Evolutionary conservation across 108 stramenopile genomes (phyloP), one percentile per base, ranked within the genome.

Genomic region (Stephanodiscus minutulus): DNA sequence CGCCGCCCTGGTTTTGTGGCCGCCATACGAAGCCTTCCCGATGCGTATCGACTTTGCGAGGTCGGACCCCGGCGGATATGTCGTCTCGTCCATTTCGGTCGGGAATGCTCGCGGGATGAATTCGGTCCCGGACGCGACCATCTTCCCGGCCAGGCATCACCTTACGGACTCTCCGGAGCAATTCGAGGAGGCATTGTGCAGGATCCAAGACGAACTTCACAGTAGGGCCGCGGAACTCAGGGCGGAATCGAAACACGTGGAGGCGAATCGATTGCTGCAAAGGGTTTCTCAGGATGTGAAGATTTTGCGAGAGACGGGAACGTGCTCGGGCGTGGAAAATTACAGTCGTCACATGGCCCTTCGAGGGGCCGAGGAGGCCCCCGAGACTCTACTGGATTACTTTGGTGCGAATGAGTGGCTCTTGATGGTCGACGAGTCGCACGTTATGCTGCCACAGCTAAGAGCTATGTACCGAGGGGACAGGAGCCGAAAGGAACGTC

Each of bases 101-200:
- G 73, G 64, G 12, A 55, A 59, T 12, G 21, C 55, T 5, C 27
- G 10, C 17, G 85, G 82, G 6, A 52, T 12, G 18, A 39, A 28
- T 37, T 5, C 39, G 39, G 11, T 39, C 54, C 77, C 12, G 68
- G 73, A 7, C 39, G 24, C 61, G 12, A 71, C 55, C 24, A 63
- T 94, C 36, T 94, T 91, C 74, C 92, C 92, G 2, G 90, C 92
- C 27, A 79, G 75, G 53, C 92, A 94, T 53, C 84, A 91, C 49
- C 73, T 88, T 3, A 71, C 67, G 17, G 39, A 39, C 39, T 50
- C 72, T 15, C 52, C 79, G 11, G 79, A 82, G 22, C 48, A 50
- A 55, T 70, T 90, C 36, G 86, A 84, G 54, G 70, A 85, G 21
- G 83, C 85, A 13, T 67, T 72, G 24, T 18, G 35, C 12, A 41